phyloP scores from a whole-genome alignment of 225 moss, liverwort and hornwort species.

The Polytrichum commune region DNA sequence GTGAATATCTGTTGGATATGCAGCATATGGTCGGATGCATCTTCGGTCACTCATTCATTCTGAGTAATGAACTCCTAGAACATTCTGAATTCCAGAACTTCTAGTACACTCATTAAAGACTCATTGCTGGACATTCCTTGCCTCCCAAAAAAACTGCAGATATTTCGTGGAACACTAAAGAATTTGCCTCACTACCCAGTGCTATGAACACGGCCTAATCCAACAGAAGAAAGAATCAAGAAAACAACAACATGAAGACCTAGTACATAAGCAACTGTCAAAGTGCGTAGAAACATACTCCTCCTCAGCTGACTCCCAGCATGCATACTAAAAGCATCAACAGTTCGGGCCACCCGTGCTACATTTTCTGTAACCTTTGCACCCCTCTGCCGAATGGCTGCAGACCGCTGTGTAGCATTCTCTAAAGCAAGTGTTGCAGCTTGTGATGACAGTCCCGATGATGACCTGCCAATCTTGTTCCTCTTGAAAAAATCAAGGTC shows the following conservation, averaged over 20 bases:
- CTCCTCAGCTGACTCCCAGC: conserved; percentile 75
- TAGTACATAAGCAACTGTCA: conserved; percentile 73
- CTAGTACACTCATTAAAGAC: too few species aligned
- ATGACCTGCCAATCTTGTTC: conserved; percentile 69
- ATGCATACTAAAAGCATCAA: conserved; percentile 76
- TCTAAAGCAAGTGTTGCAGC: conserved; percentile 53
- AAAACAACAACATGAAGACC: conserved; percentile 73
- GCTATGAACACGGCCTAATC: conserved; percentile 41
- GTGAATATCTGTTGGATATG: too few species aligned
- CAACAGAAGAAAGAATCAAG: conserved; percentile 66
- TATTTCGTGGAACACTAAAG: too few species aligned
- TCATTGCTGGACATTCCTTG: too few species aligned
- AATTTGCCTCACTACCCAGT: background rate
- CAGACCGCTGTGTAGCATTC: conserved; percentile 50
- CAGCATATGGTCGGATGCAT: too few species aligned
- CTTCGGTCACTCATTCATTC: too few species aligned
- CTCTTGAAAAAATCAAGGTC: conserved; percentile 69
- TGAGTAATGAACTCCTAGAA: too few species aligned
- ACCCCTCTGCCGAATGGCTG: conserved; percentile 66
- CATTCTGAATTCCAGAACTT: too few species aligned
- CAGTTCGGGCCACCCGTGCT: conserved; percentile 65
- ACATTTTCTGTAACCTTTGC: conserved; percentile 74
- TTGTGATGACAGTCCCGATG: conserved; percentile 55
- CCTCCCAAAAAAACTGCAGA: too few species aligned
- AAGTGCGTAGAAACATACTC: conserved; percentile 66